Evolutionary conservation across 345 rosid species (phyloP).

Genomic region (Hypericum androsaemum): DNA sequence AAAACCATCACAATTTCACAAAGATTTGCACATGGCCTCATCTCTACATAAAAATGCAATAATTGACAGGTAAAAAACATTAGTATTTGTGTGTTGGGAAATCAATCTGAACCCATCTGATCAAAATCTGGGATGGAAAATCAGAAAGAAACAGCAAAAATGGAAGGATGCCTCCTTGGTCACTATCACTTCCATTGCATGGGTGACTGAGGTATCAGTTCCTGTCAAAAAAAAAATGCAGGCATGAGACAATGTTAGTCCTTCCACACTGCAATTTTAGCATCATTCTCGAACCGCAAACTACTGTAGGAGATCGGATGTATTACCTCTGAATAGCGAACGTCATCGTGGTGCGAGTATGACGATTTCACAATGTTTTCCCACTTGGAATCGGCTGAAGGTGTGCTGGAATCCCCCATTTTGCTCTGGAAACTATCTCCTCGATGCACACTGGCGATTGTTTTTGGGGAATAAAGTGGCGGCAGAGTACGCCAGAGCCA

Average conservation of each 20-base stretch:
- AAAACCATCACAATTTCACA: too few relatives aligned
- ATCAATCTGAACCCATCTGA: not conserved
- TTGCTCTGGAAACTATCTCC: constrained; percentile 26
- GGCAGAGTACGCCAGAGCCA: constrained; percentile 84
- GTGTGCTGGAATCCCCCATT: constrained; percentile 27
- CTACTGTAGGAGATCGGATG: not conserved
- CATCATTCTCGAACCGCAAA: not conserved
- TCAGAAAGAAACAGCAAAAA: not conserved
- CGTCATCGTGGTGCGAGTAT: constrained; percentile 56
- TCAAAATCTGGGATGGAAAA: not conserved
- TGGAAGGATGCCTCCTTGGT: not conserved
- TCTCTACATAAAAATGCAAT: too few relatives aligned
- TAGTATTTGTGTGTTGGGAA: too few relatives aligned
- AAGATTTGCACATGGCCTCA: too few relatives aligned
- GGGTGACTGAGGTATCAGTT: constrained; percentile 43
- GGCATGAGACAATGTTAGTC: too few relatives aligned
- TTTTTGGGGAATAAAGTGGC: constrained; percentile 31
- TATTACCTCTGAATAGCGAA: constrained; percentile 75
- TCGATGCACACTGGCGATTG: constrained; percentile 24
- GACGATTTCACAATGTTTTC: constrained; percentile 94
- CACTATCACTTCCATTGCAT: constrained; percentile 35
- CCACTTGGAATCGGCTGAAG: constrained; percentile 54
- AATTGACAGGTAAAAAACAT: too few relatives aligned
- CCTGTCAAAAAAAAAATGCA: constrained; percentile 30
- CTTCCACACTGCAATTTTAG: too few relatives aligned